These are phyloP conservation scores for Croton laevigatus DNA, from an alignment of 441 rosid genomes.

Conservation along the genomic window DNA sequence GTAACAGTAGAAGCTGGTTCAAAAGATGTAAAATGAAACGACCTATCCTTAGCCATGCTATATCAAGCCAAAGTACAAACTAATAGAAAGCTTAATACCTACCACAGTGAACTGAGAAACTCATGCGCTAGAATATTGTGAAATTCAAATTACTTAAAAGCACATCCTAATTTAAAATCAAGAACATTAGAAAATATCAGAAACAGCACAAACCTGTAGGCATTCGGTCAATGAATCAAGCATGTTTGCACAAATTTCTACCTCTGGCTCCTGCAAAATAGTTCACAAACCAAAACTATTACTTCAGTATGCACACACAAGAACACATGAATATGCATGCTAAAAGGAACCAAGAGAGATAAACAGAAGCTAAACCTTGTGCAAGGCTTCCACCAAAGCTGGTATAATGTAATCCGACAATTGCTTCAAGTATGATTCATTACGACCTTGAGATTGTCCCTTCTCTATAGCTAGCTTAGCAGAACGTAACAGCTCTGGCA, in stretches of 20 bases:
- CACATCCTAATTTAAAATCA: neutral
- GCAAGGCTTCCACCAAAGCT: slow-evolving; percentile 89
- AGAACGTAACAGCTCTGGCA: slow-evolving; percentile 94
- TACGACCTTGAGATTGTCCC: slow-evolving; percentile 82
- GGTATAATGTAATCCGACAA: slow-evolving; percentile 88
- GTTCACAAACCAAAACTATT: slow-evolving; percentile 12
- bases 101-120: neutral
- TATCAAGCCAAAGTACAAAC: slow-evolving; percentile 8
- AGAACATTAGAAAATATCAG: neutral
- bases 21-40: neutral
- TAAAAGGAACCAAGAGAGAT: neutral
- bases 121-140: neutral
- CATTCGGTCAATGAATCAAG: slow-evolving; percentile 94
- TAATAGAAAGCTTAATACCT: neutral
- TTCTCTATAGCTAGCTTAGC: slow-evolving; percentile 96
- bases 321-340: neutral
- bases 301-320: neutral
- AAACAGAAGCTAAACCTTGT: slow-evolving; percentile 51
- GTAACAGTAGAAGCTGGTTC: neutral
- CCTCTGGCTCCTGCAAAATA: slow-evolving; percentile 90
- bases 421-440: slow-evolving; percentile 83
- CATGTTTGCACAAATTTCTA: slow-evolving; percentile 92
- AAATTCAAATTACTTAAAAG: neutral
- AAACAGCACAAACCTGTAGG: slow-evolving; percentile 62
- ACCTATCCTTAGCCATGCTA: neutral